A percentile compares a stretch with the other conserved stretches of the same genome.
Evolutionary conservation across 2,329 filamentous ascomycete genomes (phyloP).

Genomic region (Paraphoma chrysanthemicola): DNA sequence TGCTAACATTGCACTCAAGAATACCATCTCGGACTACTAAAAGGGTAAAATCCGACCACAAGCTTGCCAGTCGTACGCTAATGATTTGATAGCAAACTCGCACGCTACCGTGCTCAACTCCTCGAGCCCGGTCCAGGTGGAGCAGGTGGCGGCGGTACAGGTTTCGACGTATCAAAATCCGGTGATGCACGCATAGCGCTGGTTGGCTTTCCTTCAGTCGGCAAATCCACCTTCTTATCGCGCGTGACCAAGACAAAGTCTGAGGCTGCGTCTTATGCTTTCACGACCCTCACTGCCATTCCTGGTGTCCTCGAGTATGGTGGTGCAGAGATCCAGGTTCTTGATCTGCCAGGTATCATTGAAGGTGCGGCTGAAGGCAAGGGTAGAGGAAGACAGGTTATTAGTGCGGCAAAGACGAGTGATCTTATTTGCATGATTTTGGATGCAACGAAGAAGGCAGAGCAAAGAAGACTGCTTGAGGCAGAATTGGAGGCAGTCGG

Average conservation of each 20-base stretch:
- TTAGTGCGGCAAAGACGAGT: constrained; percentile 97
- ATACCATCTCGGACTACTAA: constrained; percentile 96
- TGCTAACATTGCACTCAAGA: constrained; percentile 64
- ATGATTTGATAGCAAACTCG: constrained; percentile 76
- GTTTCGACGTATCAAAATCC: constrained; percentile 90
- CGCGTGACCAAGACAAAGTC: constrained; percentile 98
- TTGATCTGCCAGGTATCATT: constrained; percentile 97
- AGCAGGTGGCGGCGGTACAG: constrained; percentile 78
- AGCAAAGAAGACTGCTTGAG: constrained; percentile 89
- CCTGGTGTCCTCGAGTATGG: constrained; percentile 97
- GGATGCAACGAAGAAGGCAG: constrained; percentile 94
- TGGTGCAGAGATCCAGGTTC: constrained; percentile 95
- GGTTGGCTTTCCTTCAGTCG: constrained; percentile 98
- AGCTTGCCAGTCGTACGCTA: constrained; percentile 21
- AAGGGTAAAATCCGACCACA: constrained; percentile 69
- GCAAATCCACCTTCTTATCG: constrained; percentile 98
- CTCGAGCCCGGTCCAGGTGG: constrained; percentile 86
- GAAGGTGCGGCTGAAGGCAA: constrained; percentile 96
- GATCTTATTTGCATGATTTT: constrained; percentile 96
- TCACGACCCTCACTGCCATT: constrained; percentile 97
- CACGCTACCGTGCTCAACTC: constrained; percentile 89
- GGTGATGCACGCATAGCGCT: constrained; percentile 96
- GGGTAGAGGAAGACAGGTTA: constrained; percentile 93
- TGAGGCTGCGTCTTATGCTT: constrained; percentile 93
- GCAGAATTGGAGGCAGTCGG: constrained; percentile 94